Conservation (phyloP, 2,329 filamentous ascomycete genomes). For the Colletotrichum musicola region DNA sequence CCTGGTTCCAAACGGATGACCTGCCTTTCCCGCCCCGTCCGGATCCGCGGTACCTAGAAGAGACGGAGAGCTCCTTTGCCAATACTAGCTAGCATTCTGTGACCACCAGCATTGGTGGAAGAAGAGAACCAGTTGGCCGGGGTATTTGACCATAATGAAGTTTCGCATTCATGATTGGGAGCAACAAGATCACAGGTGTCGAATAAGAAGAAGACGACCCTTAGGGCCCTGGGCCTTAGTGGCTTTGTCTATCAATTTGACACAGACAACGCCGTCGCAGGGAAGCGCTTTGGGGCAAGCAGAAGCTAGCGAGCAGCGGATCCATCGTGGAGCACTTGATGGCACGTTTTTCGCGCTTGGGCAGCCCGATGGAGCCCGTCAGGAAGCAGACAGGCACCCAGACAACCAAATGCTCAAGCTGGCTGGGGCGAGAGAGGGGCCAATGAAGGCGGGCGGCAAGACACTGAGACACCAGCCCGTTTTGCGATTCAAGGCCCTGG, state of each 20-base stretch:
- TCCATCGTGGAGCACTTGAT: slow-evolving; percentile 12
- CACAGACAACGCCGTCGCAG: slow-evolving; percentile 22
- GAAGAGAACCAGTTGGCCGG: not conserved
- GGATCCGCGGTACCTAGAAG: not conserved
- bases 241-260: slow-evolving; percentile 25
- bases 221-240: not conserved
- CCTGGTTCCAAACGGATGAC: slow-evolving; percentile 1
- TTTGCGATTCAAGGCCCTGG: slow-evolving; percentile 36
- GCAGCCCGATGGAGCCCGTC: slow-evolving; percentile 22
- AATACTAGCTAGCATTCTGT: no score
- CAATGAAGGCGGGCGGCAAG: slow-evolving; percentile 30
- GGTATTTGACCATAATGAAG: not conserved
- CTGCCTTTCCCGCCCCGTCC: slow-evolving; percentile 3
- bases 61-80: not conserved
- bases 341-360: slow-evolving; percentile 25
- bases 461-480: slow-evolving; percentile 39
- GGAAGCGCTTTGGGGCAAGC: slow-evolving; percentile 19
- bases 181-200: not conserved
- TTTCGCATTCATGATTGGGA: slow-evolving; percentile 15
- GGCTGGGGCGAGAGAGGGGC: slow-evolving; percentile 14
- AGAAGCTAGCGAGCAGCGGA: slow-evolving; percentile 12
- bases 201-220: not conserved
- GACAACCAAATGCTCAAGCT: slow-evolving; percentile 3
- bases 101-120: not conserved
- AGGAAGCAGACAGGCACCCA: slow-evolving; percentile 28